Conservation (phyloP, 1,284 basidiomycete genomes). For the Vanrija sp. region DNA sequence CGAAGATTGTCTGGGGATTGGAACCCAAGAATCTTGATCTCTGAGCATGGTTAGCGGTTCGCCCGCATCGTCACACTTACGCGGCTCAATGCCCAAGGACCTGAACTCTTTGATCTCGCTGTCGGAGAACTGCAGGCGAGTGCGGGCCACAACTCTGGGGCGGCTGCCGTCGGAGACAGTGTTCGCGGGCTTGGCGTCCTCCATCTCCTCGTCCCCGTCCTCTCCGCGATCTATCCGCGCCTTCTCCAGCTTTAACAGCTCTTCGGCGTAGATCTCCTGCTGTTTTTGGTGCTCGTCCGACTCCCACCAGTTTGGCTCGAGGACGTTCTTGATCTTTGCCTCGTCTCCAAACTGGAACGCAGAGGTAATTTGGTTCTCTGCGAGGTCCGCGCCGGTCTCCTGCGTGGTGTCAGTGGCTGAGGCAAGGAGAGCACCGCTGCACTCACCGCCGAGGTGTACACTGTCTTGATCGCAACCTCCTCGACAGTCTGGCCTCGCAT, state of each 20-base stretch:
- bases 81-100: conserved; percentile 63
- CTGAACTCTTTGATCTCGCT: conserved; percentile 78
- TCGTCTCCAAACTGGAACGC: conserved; percentile 47
- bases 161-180: neutral
- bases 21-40: conserved; percentile 87
- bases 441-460: conserved; percentile 72
- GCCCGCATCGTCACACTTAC: conserved; percentile 50
- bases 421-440: neutral
- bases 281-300: conserved; percentile 20
- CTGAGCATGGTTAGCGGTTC: conserved; percentile 13
- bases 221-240: conserved; percentile 8
- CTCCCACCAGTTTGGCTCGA: conserved; percentile 46
- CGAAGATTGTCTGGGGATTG: conserved; percentile 66
- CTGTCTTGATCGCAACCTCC: conserved; percentile 63
- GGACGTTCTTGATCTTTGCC: conserved; percentile 33
- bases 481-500: conserved; percentile 73
- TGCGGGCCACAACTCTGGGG: too few relatives aligned
- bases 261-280: conserved; percentile 26
- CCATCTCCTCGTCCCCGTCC: neutral
- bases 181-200: neutral
- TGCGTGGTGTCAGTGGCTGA: conserved; percentile 4
- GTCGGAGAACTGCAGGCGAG: conserved; percentile 65
- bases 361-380: conserved; percentile 36
- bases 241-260: conserved; percentile 23
- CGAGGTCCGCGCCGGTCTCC: conserved; percentile 45